These are phyloP conservation scores for Dictyostelium capitatum DNA, from an alignment of 78 protist genomes.

Conservation along the genomic window DNA sequence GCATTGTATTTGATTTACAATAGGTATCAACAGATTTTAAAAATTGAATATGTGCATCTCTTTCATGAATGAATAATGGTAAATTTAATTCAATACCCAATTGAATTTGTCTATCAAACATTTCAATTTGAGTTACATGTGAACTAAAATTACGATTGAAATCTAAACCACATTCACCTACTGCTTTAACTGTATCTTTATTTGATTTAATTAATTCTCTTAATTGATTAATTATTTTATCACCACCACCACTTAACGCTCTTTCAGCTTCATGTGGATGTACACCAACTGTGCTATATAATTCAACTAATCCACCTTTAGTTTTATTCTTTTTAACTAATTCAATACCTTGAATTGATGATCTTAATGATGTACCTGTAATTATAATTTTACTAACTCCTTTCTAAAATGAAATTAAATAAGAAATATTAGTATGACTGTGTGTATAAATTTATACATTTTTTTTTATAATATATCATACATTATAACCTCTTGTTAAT, in stretches of 20 bases:
- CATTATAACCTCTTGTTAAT: slow-evolving; percentile 29
- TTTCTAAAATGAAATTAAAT: slow-evolving; percentile 3
- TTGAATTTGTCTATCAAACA: slow-evolving; percentile 71
- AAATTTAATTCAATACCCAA: slow-evolving; percentile 62
- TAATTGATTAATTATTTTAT: neutral
- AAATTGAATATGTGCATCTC: slow-evolving; percentile 75
- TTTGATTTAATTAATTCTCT: slow-evolving; percentile 7
- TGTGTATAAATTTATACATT: neutral
- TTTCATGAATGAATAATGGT: slow-evolving; percentile 82
- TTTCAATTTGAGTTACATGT: slow-evolving; percentile 48
- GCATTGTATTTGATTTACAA: slow-evolving; percentile 19
- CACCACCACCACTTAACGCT: slow-evolving; percentile 20
- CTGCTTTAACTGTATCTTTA: slow-evolving; percentile 35
- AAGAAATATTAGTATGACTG: neutral
- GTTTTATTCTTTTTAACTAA: slow-evolving; percentile 35
- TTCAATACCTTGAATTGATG: slow-evolving; percentile 59
- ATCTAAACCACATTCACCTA: slow-evolving; percentile 86
- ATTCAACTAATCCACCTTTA: neutral
- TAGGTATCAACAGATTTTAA: slow-evolving; percentile 18
- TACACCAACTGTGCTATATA: slow-evolving; percentile 75
- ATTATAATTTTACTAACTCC: slow-evolving; percentile 51
- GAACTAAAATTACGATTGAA: slow-evolving; percentile 72
- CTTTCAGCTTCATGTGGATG: slow-evolving; percentile 85
- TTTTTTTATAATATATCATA: neutral
- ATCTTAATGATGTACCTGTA: slow-evolving; percentile 71